Evolutionary conservation across 495 filamentous ascomycete species (phyloP).

Genomic region (Penicillium cataractarum): DNA sequence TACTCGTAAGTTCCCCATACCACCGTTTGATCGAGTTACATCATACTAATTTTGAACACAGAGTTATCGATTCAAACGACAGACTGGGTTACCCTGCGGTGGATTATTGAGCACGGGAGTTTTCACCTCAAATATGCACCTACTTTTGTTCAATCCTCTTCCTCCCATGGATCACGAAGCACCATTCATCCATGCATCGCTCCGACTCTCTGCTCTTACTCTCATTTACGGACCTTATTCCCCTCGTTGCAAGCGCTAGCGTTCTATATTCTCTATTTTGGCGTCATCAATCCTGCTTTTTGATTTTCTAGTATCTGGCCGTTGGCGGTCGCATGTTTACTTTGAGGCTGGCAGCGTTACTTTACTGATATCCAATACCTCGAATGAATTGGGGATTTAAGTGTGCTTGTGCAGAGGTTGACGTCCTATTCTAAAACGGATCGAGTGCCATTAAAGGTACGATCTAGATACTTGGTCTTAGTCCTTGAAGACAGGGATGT

Average conservation of each 20-base stretch:
- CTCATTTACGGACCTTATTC: constrained; percentile 20
- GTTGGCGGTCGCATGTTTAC: constrained; percentile 5
- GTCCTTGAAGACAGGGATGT: no score
- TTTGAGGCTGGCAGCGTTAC: constrained; percentile 4
- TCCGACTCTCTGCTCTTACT: constrained; percentile 10
- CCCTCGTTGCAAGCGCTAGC: constrained; percentile 25
- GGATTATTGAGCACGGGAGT: not conserved
- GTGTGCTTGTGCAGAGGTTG: not conserved
- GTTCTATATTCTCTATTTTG: constrained; percentile 9
- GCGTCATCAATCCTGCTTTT: constrained; percentile 9
- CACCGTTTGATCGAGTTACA: not conserved
- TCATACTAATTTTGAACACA: constrained; percentile 25
- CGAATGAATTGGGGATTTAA: not conserved
- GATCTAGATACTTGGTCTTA: not conserved
- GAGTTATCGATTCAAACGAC: constrained; percentile 57
- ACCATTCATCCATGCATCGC: not conserved
- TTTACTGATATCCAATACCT: constrained; percentile 7
- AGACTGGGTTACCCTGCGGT: constrained; percentile 50
- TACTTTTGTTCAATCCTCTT: constrained; percentile 3
- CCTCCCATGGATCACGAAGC: not conserved
- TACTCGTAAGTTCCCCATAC: constrained; percentile 68
- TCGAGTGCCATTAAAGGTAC: not conserved
- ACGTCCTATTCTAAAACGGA: not conserved
- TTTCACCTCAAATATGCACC: not conserved
- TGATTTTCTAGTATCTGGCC: not conserved